Evolutionary conservation across 768 basidiomycete genomes (phyloP), one percentile per base, ranked within the genome.

Genomic region (Suillus clintonianus): DNA sequence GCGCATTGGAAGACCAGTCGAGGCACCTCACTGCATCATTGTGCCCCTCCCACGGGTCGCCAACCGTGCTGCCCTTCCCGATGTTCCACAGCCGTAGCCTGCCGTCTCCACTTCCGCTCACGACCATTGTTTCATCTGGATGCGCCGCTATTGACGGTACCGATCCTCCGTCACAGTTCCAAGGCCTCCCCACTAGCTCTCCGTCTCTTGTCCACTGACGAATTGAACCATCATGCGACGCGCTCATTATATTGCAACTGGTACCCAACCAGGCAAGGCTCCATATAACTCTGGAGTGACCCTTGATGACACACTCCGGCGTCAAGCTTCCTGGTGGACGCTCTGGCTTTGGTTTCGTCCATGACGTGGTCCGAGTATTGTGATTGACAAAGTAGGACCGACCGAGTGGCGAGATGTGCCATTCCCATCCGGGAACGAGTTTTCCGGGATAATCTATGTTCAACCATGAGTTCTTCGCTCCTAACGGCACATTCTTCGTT

Each of bases 1-100:
- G 63, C 15, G 64, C 60, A 50, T 67, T 59, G 5, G 48, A 42
- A 24, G 70, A 66, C 37, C 69, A 66, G 22, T 57, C 66, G 11
- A 68, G 30, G 17, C 57, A 37, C 11, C 13, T 22, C 14, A 64
- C 59, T 1, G 58, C 10, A 3, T 14, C 45, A 2, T n/a, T 60
- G 27, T 66, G 56, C n/a, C 53, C 51, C 13, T 54, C n/a, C 53
- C 34, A 54, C 13, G n/a, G 34, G 11, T 54, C 7, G 3, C 53
- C 53, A 6, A 54, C 13, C n/a, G 36, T 1, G 13, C 34, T 54
- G 6, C 32, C 53, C 19, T 36, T n/a, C 7, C 7, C 36, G n/a
- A 54, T 36, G 11, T 54, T 34, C 53, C 53, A 54, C 13, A 34
- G n/a, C n/a, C 53, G n/a, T 36, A 54, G 19, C n/a, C 13, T 54